phyloP scores from a whole-genome alignment of 2,329 filamentous ascomycete species.

The Trichophyton rubrum region DNA sequence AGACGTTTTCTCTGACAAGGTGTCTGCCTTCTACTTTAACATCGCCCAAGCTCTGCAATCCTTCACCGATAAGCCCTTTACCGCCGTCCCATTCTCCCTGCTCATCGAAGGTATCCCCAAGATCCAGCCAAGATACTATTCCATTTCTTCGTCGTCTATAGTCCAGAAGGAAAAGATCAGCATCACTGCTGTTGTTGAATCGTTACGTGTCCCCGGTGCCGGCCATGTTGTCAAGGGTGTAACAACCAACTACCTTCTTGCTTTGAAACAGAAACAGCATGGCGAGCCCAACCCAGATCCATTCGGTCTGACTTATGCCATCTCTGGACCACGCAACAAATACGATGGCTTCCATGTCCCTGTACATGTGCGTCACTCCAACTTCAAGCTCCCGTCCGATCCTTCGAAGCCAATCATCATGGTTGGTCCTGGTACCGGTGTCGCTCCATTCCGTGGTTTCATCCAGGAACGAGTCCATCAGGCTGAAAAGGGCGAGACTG shows the following conservation, averaged over 20 bases:
- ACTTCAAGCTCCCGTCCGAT: conserved; percentile 97
- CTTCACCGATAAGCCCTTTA: conserved; percentile 65
- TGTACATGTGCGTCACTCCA: conserved; percentile 92
- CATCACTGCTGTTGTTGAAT: conserved; percentile 89
- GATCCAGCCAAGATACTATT: conserved; percentile 96
- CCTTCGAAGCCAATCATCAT: conserved; percentile 89
- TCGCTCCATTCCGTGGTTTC: conserved; percentile 91
- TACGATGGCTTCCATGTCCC: conserved; percentile 93
- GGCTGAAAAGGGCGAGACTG: conserved; percentile 63
- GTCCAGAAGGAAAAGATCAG: conserved; percentile 92
- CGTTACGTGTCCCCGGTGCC: conserved; percentile 61
- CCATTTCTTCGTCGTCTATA: conserved; percentile 90
- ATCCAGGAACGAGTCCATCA: conserved; percentile 84
- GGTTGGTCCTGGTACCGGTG: conserved; percentile 86
- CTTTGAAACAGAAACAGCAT: conserved; percentile 93
- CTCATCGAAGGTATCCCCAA: conserved; percentile 90
- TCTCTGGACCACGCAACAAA: conserved; percentile 85
- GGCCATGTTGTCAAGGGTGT: conserved; percentile 79
- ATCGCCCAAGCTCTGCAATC: conserved; percentile 71
- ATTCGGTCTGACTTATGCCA: conserved; percentile 73
- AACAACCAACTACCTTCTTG: conserved; percentile 89
- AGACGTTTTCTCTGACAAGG: conserved; percentile 84
- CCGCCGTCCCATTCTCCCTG: conserved; percentile 79
- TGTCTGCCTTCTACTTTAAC: conserved; percentile 71
- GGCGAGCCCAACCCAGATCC: conserved; percentile 59